Percentiles rank a stretch among this genome's conserved stretches.
Evolutionary conservation across 2,329 filamentous ascomycete genomes (phyloP).

Genomic region (Ascochyta lentis): DNA sequence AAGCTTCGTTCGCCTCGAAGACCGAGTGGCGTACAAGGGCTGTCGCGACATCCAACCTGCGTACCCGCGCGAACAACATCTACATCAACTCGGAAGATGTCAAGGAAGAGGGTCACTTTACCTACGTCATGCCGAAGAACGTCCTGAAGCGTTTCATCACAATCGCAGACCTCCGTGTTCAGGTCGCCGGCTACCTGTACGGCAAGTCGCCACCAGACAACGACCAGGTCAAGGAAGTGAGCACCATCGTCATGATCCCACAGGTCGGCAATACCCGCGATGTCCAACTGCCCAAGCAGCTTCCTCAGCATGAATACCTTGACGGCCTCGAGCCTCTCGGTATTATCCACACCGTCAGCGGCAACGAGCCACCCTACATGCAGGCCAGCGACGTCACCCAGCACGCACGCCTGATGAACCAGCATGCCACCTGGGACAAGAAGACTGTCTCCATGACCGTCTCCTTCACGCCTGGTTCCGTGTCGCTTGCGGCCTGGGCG

Average conservation of each 20-base stretch:
- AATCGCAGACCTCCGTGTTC: conserved; percentile 92
- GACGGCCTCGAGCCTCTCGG: conserved; percentile 87
- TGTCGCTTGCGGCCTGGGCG: conserved; percentile 92
- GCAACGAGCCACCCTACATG: conserved; percentile 97
- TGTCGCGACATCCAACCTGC: conserved; percentile 93
- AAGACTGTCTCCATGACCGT: conserved; percentile 95
- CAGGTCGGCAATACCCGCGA: conserved; percentile 94
- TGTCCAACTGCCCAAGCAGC: conserved; percentile 85
- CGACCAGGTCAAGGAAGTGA: conserved; percentile 94
- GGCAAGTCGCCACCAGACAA: conserved; percentile 92
- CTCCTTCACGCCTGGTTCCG: conserved; percentile 94
- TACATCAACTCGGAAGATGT: conserved; percentile 97
- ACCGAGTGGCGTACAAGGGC: conserved; percentile 98
- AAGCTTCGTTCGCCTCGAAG: conserved; percentile 97
- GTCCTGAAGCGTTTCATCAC: conserved; percentile 98
- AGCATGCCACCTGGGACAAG: conserved; percentile 81
- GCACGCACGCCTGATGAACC: conserved; percentile 87
- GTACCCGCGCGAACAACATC: conserved; percentile 95
- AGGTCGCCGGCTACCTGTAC: conserved; percentile 95
- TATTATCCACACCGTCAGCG: conserved; percentile 92
- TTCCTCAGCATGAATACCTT: conserved; percentile 92
- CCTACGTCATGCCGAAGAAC: conserved; percentile 99
- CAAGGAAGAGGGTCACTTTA: conserved; percentile 83
- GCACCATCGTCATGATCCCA: conserved; percentile 95
- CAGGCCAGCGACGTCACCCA: conserved; percentile 92